phyloP scores from a whole-genome alignment of 208 protist genomes.

The Acanthamoeba sp. region DNA sequence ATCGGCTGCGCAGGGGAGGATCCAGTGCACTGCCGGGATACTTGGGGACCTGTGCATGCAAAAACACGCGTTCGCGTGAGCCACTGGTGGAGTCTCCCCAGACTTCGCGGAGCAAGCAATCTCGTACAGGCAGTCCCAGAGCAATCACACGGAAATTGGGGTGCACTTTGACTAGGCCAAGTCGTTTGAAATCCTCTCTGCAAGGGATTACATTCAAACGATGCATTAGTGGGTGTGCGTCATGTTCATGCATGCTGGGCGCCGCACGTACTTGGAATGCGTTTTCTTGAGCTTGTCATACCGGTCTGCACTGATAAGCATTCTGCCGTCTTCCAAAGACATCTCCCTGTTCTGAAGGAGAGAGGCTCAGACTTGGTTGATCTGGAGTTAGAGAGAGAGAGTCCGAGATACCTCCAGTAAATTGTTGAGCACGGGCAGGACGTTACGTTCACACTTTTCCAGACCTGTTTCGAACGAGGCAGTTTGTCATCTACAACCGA shows the following conservation, averaged over 20 bases:
- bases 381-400: not conserved
- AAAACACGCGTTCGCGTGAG: not conserved
- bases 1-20: constrained; percentile 89
- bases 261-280: not conserved
- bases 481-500: not conserved
- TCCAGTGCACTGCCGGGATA: constrained; percentile 88
- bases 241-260: not conserved
- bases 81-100: not conserved
- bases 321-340: constrained; percentile 95
- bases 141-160: constrained; percentile 96
- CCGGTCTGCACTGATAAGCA: constrained; percentile 93
- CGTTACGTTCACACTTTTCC: constrained; percentile 96
- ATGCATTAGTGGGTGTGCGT: not conserved
- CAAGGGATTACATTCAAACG: constrained; percentile 6
- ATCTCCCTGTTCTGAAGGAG: constrained; percentile 98
- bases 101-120: not conserved
- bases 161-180: constrained; percentile 93
- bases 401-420: constrained; percentile 65
- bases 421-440: constrained; percentile 86
- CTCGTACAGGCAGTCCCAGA: constrained; percentile 94
- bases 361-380: not conserved
- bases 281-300: constrained; percentile 91
- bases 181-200: constrained; percentile 82
- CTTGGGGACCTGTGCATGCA: constrained; percentile 73
- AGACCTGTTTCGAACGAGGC: constrained; percentile 78